Conservation (phyloP, 208 protist genomes). For the Naegleria lovaniensis region DNA sequence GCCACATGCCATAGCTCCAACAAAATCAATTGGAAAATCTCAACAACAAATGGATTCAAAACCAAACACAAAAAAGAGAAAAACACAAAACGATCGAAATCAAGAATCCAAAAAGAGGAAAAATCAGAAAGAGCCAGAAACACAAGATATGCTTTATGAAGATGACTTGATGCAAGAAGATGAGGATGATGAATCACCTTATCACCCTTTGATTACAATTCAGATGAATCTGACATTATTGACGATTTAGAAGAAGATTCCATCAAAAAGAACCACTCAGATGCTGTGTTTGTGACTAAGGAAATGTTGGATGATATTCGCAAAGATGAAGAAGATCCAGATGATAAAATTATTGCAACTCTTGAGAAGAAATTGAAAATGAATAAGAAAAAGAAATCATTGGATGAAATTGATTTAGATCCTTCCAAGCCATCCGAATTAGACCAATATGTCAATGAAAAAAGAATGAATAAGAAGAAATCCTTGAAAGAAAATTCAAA, state of each 20-base stretch:
- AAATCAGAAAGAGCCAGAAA: background rate
- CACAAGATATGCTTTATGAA: background rate
- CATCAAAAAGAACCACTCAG: background rate
- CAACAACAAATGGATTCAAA: background rate
- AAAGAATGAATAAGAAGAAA: background rate
- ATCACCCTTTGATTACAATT: background rate
- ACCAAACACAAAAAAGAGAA: background rate
- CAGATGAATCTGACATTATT: constrained; percentile 19
- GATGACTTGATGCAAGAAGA: background rate
- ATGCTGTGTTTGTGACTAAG: background rate
- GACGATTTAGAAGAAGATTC: background rate
- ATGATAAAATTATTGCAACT: background rate
- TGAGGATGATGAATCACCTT: background rate
- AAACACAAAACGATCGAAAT: background rate
- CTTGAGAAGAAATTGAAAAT: constrained; percentile 18
- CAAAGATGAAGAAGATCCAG: background rate
- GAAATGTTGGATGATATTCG: background rate
- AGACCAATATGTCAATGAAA: background rate
- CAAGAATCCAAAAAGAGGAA: background rate
- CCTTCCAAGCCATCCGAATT: background rate
- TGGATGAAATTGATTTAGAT: background rate
- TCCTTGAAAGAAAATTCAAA: background rate
- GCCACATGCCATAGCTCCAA: background rate
- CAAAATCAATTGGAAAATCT: background rate
- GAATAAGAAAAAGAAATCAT: background rate